Evolutionary conservation across 1,284 basidiomycete species (phyloP), one percentile per base, ranked within the genome.

Genomic region (Cryptococcus sp.): DNA sequence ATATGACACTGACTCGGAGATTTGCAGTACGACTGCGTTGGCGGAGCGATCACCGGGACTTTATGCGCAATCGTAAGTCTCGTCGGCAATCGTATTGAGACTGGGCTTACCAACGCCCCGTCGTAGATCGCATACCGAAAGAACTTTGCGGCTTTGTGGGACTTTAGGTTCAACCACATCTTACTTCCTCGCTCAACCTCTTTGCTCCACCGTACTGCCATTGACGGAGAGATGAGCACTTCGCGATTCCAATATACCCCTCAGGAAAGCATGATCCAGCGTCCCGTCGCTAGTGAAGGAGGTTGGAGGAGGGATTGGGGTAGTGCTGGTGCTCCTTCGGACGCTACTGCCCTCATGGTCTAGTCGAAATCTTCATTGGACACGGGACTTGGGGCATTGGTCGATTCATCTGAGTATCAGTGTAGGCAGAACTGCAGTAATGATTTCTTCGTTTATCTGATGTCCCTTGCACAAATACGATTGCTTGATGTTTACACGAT

Each of bases 151-250:
- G 74, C 82, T n/a, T 71, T 83, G 39, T 80, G 79, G 64, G 83
- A 85, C 69, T 85, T 83, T 72, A 72, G 83, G 15, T 84, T 84
- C 77, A 85, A 85, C 69, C 83, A 85, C 65, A 63, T 85, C 46
- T 74, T 83, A 37, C 79, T 84, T 40, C 83, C 83, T 45, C 59
- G 70, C 49, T 62, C 64, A 0, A 70, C 71, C 7, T 69, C 71
- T 0, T 51, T 73, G 7, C 68, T 71, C 64, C 67, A 69, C 52
- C 58, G 67, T 45, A 50, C 54, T 17, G 50, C 65, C 5, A 20
- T 60, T 10, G 59, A 66, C 46, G 54, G 43, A 16, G 57, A 55
- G 19, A 38, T 54, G 7, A 23, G 44, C n/a, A 65, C 63, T 13
- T 54, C 58, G 10, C 54, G 64, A 34, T 71, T 71, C 63, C 44